Base-by-base conservation (phyloP, 202 grass and related monocot genomes). In the Cymbopogon flexuosus region DNA sequence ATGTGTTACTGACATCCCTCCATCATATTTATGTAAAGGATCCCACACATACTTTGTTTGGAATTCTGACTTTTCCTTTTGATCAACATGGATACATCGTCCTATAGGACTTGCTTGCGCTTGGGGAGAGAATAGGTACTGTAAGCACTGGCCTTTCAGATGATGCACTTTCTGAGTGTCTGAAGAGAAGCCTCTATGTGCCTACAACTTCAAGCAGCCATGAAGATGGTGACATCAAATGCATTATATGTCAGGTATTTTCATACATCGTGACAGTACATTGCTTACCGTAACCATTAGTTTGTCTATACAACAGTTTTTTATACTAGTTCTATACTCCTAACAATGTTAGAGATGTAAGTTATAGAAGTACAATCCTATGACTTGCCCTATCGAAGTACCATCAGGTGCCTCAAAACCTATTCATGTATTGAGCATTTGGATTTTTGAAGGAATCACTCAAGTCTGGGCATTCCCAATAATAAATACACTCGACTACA, bases 141-240 rank as follows among this genome's bases (percentile, higher is more conserved):
- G 93, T 97, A 57, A 97, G 84, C 84, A 97, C 93, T 58, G 93
- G 90, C 7, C 89, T 97, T 75, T 84, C 93, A 73, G 91, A 97
- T 42, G 90, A 79, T 71, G 83, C 45, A 36, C 65, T 93, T 56
- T 84, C 86, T 60, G 72, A 77, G 21, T 97, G 87, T 70, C 76
- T 97, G 19, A 71, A 84, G 56, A 91, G 75, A 86, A 88, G 80
- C 67, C 61, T 42, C 10, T 90, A 91, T 81, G 72, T 74, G 49
- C 61, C 77, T 51, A 67, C 35, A 43, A 59, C 46, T 45, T 66
- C 72, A 68, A 43, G 15, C 12, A 86, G 45, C 43, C 46, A 66
- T 63, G 86, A 91, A 79, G 90, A 93, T 78, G 86, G 68, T 74
- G 88, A 91, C 37, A 85, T 88, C 40, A 91, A 91, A 80, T 97